These are phyloP conservation scores for Lotus japonicus DNA, from an alignment of 306 rosid species.

Conservation along the genomic window DNA sequence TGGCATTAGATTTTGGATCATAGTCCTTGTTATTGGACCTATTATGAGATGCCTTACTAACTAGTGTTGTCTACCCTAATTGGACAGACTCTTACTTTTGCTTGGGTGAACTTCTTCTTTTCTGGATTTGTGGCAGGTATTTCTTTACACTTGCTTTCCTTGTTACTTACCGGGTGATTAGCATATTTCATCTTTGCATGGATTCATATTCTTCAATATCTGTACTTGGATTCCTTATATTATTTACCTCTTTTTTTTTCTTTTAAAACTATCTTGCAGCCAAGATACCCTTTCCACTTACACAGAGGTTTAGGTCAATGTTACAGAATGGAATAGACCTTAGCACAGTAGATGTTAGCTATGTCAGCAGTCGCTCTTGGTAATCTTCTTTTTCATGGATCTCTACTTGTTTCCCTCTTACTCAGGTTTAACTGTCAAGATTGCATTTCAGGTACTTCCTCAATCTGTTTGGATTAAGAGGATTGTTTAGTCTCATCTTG, in stretches of 20 bases:
- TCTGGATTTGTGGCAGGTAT: conserved; percentile 98
- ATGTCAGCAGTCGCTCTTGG: conserved; percentile 99
- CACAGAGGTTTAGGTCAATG: conserved; percentile 97
- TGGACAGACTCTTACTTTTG: conserved; percentile 93
- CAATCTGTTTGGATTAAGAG: conserved; percentile 94
- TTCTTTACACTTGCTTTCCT: conserved; percentile 1
- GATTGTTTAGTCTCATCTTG: conserved; percentile 94
- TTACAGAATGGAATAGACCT: conserved; percentile 97
- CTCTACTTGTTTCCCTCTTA: neutral
- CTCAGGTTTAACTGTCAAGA: conserved; percentile 16
- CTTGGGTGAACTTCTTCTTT: conserved; percentile 99
- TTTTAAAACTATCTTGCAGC: conserved; percentile 48
- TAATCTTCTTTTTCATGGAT: conserved; percentile 28
- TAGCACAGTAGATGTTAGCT: conserved; percentile 99
- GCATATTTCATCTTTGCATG: neutral
- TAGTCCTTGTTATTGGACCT: neutral
- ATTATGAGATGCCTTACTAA: conserved; percentile 4
- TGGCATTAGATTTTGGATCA: conserved; percentile 10
- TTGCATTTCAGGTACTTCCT: conserved; percentile 79
- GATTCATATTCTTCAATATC: neutral
- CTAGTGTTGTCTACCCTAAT: conserved; percentile 22
- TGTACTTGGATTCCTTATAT: too few relatives aligned
- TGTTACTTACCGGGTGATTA: conserved; percentile 2
- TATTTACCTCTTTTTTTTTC: neutral
- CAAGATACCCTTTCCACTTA: conserved; percentile 96